These are phyloP conservation scores for Papiliotrema laurentii DNA, from an alignment of 1,284 basidiomycete genomes.

Conservation along the genomic window DNA sequence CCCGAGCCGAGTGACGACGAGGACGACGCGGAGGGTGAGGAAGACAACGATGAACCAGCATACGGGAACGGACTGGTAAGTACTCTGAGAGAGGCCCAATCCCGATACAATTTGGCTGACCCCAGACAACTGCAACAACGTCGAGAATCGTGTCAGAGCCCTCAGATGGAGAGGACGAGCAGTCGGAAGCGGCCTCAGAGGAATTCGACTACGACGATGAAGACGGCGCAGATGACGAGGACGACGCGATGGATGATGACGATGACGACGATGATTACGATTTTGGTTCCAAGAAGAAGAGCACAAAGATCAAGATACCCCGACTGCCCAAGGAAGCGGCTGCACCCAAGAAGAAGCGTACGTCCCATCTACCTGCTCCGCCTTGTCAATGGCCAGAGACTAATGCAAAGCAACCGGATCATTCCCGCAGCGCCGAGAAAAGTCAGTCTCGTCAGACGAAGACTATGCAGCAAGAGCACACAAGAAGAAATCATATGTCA, in stretches of 20 bases:
- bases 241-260: conserved; percentile 27
- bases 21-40: conserved; percentile 16
- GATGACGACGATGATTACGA: conserved; percentile 31
- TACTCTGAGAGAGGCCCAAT: neutral
- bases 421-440: conserved; percentile 28
- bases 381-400: no score
- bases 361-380: no score
- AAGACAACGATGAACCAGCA: conserved; percentile 6
- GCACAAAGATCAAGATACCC: conserved; percentile 14
- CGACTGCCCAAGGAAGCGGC: conserved; percentile 15
- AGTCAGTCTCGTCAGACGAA: conserved; percentile 61
- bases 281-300: conserved; percentile 34
- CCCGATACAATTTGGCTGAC: neutral
- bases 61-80: neutral
- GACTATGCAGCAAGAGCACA: conserved; percentile 80
- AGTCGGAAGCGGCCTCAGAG: conserved; percentile 11
- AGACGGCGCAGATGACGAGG: conserved; percentile 25
- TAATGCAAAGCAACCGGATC: conserved; percentile 16
- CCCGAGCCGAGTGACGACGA: conserved; percentile 17
- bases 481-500: conserved; percentile 70
- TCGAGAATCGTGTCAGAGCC: neutral
- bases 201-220: conserved; percentile 26
- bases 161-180: conserved; percentile 19
- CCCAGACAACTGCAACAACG: neutral
- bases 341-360: conserved; percentile 15